These are phyloP conservation scores for Mucor velutinosus DNA, from an alignment of 371 early-diverging fungal genomes.

Conservation along the genomic window DNA sequence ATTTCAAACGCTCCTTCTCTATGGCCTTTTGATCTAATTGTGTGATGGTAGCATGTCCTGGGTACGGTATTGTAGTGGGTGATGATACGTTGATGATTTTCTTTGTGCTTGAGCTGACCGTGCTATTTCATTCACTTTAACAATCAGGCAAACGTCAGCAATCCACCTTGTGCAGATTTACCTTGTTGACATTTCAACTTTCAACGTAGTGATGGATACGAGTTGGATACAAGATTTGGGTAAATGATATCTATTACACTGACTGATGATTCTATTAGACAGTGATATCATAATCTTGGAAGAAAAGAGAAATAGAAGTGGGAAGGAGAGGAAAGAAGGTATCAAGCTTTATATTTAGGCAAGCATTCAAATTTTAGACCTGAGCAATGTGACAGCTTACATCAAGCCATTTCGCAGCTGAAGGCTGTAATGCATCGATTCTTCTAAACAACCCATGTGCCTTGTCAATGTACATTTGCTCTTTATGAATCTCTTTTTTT, in stretches of 20 bases:
- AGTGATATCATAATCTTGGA: conserved; percentile 1
- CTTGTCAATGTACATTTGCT: background rate
- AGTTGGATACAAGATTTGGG: background rate
- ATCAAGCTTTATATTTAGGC: background rate
- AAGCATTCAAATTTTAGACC: background rate
- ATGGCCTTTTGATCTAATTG: background rate
- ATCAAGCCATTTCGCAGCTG: background rate
- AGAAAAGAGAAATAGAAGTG: background rate
- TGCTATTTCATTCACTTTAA: background rate
- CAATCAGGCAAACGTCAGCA: background rate
- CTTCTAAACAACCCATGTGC: background rate
- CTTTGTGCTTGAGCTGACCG: background rate
- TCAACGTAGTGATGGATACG: background rate
- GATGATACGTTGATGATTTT: background rate
- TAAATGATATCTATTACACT: background rate
- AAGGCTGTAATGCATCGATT: background rate
- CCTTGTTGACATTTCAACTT: background rate
- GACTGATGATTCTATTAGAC: background rate
- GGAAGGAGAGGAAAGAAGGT: background rate
- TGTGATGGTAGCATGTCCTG: background rate
- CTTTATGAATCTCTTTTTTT: background rate
- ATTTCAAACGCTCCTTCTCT: background rate
- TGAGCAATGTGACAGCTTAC: conserved; percentile 1
- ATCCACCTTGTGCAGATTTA: background rate
- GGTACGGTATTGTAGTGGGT: background rate